A percentile compares a stretch with the other conserved stretches of the same genome.
Conservation (phyloP, 345 rosid genomes). For the Melaleuca alternifolia region DNA sequence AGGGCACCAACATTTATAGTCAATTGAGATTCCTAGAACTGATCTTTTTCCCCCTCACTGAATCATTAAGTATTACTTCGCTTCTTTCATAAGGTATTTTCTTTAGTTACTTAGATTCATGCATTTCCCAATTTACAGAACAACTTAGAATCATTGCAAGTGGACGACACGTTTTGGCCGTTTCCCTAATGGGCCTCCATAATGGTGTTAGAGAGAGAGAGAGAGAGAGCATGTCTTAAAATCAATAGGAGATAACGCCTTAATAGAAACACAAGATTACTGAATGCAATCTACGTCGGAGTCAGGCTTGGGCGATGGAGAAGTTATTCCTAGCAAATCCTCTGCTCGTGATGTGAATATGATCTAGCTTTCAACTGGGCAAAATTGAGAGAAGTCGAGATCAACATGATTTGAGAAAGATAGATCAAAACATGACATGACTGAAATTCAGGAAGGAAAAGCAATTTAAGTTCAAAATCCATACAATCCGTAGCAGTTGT, state of each 20-base stretch:
- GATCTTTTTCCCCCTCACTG: not conserved
- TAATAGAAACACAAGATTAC: not conserved
- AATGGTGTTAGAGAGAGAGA: not conserved
- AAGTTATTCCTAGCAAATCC: not conserved
- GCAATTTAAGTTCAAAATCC: not conserved
- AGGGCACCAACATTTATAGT: not conserved
- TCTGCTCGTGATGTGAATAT: not conserved
- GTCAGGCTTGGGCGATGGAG: not conserved
- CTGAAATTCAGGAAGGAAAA: not conserved
- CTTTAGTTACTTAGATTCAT: not conserved
- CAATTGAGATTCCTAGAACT: not conserved
- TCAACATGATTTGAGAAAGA: not conserved
- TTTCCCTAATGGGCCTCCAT: not conserved
- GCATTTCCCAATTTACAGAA: not conserved
- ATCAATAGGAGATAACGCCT: not conserved
- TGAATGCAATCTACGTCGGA: not conserved
- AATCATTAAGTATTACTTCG: accelerated
- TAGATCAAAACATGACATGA: not conserved
- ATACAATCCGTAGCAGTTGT: not conserved
- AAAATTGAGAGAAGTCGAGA: too few species aligned
- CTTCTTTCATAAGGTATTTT: not conserved
- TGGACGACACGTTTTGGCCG: not conserved
- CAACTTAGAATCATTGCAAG: not conserved
- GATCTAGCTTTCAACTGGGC: not conserved
- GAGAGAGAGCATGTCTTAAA: not conserved